A percentile compares a stretch with the other conserved stretches of the same genome.
phyloP scores from a whole-genome alignment of 176 grass and related monocot species.

The Panicum miliaceum region DNA sequence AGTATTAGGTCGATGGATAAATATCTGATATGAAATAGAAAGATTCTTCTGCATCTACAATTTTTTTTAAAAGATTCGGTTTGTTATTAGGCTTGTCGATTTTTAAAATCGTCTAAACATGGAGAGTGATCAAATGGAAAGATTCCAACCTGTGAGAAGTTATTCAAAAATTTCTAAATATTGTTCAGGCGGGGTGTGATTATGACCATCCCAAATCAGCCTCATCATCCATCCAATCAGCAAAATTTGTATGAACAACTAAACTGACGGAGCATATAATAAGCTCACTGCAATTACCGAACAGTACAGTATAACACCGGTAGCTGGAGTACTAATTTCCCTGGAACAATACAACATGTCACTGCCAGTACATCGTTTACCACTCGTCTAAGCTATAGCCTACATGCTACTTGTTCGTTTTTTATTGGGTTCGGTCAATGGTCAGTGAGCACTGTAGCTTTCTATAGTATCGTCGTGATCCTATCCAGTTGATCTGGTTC shows the following conservation, averaged over 20 bases:
- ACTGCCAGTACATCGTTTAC: neutral
- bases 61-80: neutral
- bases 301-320: neutral
- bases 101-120: neutral
- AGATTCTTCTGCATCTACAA: neutral
- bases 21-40: neutral
- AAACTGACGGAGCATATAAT: neutral
- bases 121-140: neutral
- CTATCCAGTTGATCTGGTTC: neutral
- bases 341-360: constrained; percentile 21
- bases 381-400: neutral
- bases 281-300: neutral
- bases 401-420: constrained; percentile 1
- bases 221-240: neutral
- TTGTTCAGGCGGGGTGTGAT: neutral
- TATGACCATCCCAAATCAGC: neutral
- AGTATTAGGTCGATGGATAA: neutral
- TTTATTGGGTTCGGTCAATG: neutral
- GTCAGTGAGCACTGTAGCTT: neutral
- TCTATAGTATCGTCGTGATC: constrained; percentile 10
- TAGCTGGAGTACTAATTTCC: neutral
- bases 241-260: neutral
- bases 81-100: neutral
- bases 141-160: neutral
- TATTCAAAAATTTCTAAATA: neutral